These are phyloP conservation scores for Petunia hybrid DNA, from an alignment of 305 asterid genomes.

Conservation along the genomic window DNA sequence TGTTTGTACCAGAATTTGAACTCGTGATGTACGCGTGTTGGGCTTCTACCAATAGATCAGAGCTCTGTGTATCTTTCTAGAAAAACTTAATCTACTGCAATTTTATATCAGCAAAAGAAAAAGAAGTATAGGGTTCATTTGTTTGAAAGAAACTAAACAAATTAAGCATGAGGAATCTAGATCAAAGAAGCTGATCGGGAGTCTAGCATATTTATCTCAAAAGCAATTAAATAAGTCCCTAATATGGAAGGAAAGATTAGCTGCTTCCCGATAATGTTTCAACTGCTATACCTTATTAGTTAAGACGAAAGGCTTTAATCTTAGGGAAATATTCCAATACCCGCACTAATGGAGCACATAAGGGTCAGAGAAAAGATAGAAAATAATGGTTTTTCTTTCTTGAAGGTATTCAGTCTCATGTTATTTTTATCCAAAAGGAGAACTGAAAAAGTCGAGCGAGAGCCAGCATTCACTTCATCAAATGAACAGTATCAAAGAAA, in stretches of 20 bases:
- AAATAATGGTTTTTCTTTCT: neutral
- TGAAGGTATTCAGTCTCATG: neutral
- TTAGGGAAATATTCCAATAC: neutral
- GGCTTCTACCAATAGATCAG: too few relatives aligned
- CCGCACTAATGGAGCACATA: neutral
- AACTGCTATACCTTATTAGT: neutral
- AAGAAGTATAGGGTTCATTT: neutral
- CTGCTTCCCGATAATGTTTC: neutral
- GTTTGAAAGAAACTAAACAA: neutral
- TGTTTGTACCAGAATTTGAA: too few relatives aligned
- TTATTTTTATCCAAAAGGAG: conserved; percentile 3
- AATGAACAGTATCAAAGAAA: neutral
- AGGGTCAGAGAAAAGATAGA: neutral
- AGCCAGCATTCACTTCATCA: conserved; percentile 6
- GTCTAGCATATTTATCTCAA: neutral
- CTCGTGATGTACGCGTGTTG: too few relatives aligned
- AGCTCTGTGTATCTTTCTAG: too few relatives aligned
- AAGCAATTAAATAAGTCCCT: neutral
- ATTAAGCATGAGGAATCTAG: neutral
- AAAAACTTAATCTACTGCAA: neutral
- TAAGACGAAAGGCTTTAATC: neutral
- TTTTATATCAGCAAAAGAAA: neutral
- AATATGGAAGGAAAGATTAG: conserved; percentile 3
- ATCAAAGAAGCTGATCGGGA: neutral
- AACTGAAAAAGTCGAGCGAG: conserved; percentile 18